Evolutionary conservation across 208 protist species (phyloP), one percentile per base, ranked within the genome.

Genomic region (Trypanosoma lewisi): DNA sequence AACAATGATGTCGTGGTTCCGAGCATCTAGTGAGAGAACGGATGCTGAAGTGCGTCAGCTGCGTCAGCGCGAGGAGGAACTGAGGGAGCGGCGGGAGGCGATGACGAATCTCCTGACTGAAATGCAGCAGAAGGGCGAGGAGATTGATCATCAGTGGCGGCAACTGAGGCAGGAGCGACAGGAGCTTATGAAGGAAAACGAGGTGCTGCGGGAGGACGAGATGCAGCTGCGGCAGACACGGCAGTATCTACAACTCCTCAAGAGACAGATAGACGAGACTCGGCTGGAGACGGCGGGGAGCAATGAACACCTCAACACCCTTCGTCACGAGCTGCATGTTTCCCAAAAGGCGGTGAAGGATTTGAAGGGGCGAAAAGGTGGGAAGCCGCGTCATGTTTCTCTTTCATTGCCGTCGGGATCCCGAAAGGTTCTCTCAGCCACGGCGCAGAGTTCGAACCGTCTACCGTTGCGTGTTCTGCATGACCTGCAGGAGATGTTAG

Each of bases 151-250:
- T 56, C 57, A 82, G 58, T 83, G 77, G 72, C 37, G 39, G 11
- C 27, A 71, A n/a, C 59, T 85, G 45, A 69, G 76, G 23, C 19
- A 62, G n/a, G 68, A 82, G 34, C 78, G 76, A 0, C n/a, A 48
- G 6, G 31, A 70, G 3, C 36, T 91, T 4, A 44, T 12, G 44
- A 27, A 19, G 7, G 82, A 78, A 27, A 59, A 78, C 21, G 66
- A 73, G 33, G 70, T 31, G 8, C 57, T 94, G 8, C 70, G 71
- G 12, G 70, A 85, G 56, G 84, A 89, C 28, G 74, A 77, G 23
- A 52, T 53, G 12, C 54, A 78, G 25, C 62, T 94, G 42, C 70
- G 71, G 17, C 68, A 87, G 50, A 83, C 82, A 69, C 23, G 36
- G 17, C 58, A 89, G 48, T 68, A 75, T 2, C 67, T 94, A 57